These are phyloP conservation scores for Escovopsis sp. DNA, from an alignment of 2,329 filamentous ascomycete species.

Conservation along the genomic window DNA sequence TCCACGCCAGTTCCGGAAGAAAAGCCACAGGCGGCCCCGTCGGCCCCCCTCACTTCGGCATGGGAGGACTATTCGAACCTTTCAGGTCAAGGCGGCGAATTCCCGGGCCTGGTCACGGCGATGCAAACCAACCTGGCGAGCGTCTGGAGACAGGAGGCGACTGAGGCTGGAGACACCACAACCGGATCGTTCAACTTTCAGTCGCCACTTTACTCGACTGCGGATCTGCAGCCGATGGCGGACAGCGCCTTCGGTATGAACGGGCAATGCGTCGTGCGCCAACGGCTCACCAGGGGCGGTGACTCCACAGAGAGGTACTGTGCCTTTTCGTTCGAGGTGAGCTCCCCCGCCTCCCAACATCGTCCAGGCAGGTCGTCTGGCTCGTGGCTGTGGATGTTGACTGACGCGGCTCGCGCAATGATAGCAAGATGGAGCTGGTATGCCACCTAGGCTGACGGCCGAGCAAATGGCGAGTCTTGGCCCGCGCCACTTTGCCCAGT, in stretches of 20 bases:
- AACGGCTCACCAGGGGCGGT: conserved; percentile 18
- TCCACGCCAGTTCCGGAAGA: conserved; percentile 11
- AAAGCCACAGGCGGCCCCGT: conserved; percentile 17
- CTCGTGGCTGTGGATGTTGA: neutral
- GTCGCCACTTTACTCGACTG: conserved; percentile 24
- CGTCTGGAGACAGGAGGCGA: conserved; percentile 16
- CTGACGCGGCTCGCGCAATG: neutral
- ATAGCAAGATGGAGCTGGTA: conserved; percentile 31
- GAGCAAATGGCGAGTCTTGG: conserved; percentile 27
- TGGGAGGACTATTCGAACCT: conserved; percentile 34
- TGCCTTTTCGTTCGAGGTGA: conserved; percentile 39
- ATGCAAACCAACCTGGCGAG: conserved; percentile 27
- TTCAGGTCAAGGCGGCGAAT: conserved; percentile 21
- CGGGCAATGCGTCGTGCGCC: conserved; percentile 29
- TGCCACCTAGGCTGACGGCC: conserved; percentile 23
- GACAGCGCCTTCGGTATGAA: conserved; percentile 25
- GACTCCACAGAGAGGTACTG: conserved; percentile 27
- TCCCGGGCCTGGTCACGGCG: conserved; percentile 28
- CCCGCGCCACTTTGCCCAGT: conserved; percentile 31
- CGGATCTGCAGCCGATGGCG: conserved; percentile 22
- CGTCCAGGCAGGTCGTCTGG: neutral
- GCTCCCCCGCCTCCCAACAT: conserved; percentile 5
- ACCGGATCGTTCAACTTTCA: conserved; percentile 21
- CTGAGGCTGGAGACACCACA: conserved; percentile 2
- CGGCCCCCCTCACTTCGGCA: conserved; percentile 30